Evolutionary conservation across 225 moss, liverwort and hornwort genomes (phyloP).

Genomic region (Ulota crispa): DNA sequence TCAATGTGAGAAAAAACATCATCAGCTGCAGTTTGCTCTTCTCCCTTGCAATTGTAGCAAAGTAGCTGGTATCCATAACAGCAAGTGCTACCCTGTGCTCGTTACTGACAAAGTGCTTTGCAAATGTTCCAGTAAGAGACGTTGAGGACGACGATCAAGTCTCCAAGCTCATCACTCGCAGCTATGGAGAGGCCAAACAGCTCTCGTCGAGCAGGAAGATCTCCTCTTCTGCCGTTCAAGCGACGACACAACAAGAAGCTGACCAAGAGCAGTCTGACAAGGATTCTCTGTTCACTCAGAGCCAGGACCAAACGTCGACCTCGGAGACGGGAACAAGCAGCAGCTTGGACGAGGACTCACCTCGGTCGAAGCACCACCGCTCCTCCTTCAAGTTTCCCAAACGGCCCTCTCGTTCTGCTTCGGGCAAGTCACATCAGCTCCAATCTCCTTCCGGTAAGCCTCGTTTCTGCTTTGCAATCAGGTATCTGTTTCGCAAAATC

Average conservation of each 20-base stretch:
- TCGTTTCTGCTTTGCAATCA: background rate
- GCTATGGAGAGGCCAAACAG: conserved; percentile 44
- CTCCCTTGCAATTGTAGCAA: background rate
- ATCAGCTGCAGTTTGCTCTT: background rate
- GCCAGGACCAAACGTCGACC: conserved; percentile 55
- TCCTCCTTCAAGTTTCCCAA: conserved; percentile 37
- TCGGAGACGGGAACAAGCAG: conserved; percentile 53
- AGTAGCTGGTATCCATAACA: background rate
- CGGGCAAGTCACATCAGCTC: conserved; percentile 28
- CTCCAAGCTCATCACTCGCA: conserved; percentile 32
- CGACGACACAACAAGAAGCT: conserved; percentile 34
- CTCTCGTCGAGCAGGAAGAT: conserved; percentile 15
- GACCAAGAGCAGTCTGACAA: conserved; percentile 61
- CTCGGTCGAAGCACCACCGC: conserved; percentile 37
- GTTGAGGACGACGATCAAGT: conserved; percentile 38
- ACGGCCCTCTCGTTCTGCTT: conserved; percentile 25
- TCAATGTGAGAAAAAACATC: conserved; percentile 42
- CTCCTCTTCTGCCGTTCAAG: conserved; percentile 17
- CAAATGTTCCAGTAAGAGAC: conserved; percentile 34
- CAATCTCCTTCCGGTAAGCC: conserved; percentile 34
- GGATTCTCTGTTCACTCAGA: conserved; percentile 54
- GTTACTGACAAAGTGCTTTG: background rate
- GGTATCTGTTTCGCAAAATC: background rate
- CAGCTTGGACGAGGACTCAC: conserved; percentile 61
- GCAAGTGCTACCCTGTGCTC: background rate